These are phyloP conservation scores for Penicillium janthinellum DNA, from an alignment of 2,329 filamentous ascomycete genomes.

Conservation along the genomic window DNA sequence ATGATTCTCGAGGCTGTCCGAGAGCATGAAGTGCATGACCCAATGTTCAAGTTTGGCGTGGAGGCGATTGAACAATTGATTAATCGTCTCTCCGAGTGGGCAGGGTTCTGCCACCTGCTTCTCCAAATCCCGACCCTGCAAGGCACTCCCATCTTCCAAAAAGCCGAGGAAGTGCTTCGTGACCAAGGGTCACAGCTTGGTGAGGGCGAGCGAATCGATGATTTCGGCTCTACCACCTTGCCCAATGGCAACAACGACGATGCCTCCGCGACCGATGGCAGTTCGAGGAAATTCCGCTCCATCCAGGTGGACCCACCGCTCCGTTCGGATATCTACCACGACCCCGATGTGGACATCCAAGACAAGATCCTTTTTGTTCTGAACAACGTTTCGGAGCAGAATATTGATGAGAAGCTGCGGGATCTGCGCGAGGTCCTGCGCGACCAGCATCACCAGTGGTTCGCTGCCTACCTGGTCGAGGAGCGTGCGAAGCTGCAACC, in stretches of 20 bases:
- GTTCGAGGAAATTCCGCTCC: conserved; percentile 72
- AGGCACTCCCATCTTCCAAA: conserved; percentile 80
- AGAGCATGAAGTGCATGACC: conserved; percentile 77
- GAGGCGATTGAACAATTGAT: conserved; percentile 91
- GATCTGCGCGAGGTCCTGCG: conserved; percentile 80
- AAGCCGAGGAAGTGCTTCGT: conserved; percentile 77
- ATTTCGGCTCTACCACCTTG: conserved; percentile 47
- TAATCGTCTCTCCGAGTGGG: conserved; percentile 84
- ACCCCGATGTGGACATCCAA: conserved; percentile 80
- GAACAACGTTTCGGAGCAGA: conserved; percentile 93
- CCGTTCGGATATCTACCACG: conserved; percentile 68
- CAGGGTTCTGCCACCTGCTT: conserved; percentile 86
- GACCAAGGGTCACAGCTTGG: conserved; percentile 63
- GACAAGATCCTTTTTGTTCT: conserved; percentile 94
- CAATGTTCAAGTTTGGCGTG: conserved; percentile 98
- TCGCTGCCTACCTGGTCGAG: conserved; percentile 90
- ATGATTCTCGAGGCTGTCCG: conserved; percentile 98
- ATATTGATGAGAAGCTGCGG: conserved; percentile 78
- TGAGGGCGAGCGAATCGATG: conserved; percentile 51
- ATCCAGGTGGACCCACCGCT: conserved; percentile 73
- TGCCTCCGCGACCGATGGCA: conserved; percentile 58
- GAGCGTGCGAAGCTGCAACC: conserved; percentile 96
- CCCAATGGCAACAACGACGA: conserved; percentile 74
- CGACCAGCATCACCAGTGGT: conserved; percentile 89
- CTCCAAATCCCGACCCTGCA: conserved; percentile 79